These are phyloP conservation scores for Tolypocladium ophioglossoides DNA, from an alignment of 2,329 filamentous ascomycete genomes.

Conservation along the genomic window DNA sequence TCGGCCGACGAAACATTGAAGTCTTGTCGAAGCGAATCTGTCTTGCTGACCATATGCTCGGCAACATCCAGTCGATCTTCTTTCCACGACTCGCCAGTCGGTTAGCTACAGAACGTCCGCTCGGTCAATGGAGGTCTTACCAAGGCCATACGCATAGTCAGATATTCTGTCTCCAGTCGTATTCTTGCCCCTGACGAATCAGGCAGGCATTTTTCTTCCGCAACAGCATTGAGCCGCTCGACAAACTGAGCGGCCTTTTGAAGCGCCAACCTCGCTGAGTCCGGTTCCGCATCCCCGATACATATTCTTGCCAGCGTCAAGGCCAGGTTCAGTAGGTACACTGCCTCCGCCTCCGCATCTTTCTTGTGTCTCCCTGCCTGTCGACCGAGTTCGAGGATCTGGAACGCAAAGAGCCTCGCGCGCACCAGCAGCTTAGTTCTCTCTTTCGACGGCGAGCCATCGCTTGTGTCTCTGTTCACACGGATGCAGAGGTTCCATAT, in stretches of 20 bases:
- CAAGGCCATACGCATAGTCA: conserved; percentile 53
- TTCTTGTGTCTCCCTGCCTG: conserved; percentile 19
- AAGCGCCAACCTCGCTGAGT: conserved; percentile 49
- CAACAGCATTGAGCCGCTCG: conserved; percentile 8
- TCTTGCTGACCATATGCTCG: conserved; percentile 64
- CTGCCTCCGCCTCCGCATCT: conserved; percentile 23
- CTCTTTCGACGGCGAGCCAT: conserved; percentile 10
- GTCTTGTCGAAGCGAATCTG: conserved; percentile 25
- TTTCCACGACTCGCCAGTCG: conserved; percentile 53
- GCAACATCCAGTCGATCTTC: conserved; percentile 64
- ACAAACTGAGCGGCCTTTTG: conserved; percentile 52
- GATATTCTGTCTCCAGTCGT: conserved; percentile 49
- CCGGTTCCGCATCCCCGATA: conserved; percentile 41
- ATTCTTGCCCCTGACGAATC: conserved; percentile 4
- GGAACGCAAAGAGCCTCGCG: conserved; percentile 49
- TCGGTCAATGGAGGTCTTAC: conserved; percentile 31
- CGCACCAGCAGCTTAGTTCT: conserved; percentile 23
- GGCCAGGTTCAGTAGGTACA: conserved; percentile 55
- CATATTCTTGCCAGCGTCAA: conserved; percentile 50
- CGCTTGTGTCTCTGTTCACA: conserved; percentile 21
- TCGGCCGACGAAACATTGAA: conserved; percentile 44
- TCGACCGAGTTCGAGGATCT: conserved; percentile 50
- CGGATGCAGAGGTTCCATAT: conserved; percentile 60
- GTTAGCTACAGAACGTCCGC: conserved; percentile 7
- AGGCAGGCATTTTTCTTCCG: neutral